These are phyloP conservation scores for Yamadazyma kitorensis DNA, from an alignment of 805 yeast genomes.

Conservation along the genomic window DNA sequence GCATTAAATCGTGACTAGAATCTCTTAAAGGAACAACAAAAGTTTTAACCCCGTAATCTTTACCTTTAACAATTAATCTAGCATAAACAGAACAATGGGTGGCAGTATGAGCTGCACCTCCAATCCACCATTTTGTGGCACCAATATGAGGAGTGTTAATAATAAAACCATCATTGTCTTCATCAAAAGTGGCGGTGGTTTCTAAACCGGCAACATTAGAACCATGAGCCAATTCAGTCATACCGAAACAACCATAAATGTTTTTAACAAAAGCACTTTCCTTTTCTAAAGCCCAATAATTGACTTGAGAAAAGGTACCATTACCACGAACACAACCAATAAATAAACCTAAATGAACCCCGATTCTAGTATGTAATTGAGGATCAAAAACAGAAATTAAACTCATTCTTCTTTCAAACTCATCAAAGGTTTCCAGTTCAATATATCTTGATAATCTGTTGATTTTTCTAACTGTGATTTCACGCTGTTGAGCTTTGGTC, in stretches of 20 bases:
- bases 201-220: conserved; percentile 59
- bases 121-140: conserved; percentile 52
- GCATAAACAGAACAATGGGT: conserved; percentile 44
- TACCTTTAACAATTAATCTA: conserved; percentile 41
- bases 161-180: conserved; percentile 38
- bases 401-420: conserved; percentile 60
- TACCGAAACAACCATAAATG: conserved; percentile 60
- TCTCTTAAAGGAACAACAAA: conserved; percentile 47
- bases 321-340: conserved; percentile 79
- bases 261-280: conserved; percentile 61
- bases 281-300: conserved; percentile 77
- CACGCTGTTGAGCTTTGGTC: conserved; percentile 56
- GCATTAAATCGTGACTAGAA: conserved; percentile 39
- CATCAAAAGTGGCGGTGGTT: conserved; percentile 48
- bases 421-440: conserved; percentile 46
- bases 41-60: conserved; percentile 46
- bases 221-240: conserved; percentile 66
- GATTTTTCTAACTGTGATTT: conserved; percentile 57
- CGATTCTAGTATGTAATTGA: conserved; percentile 78
- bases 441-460: conserved; percentile 60
- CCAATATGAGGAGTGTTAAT: conserved; percentile 47
- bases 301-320: conserved; percentile 80
- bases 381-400: conserved; percentile 71
- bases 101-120: conserved; percentile 49
- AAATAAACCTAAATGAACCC: conserved; percentile 86